Evolutionary conservation across 106 monocot genomes (phyloP), one percentile per base, ranked within the genome.

Genomic region (Posidonia australis): DNA sequence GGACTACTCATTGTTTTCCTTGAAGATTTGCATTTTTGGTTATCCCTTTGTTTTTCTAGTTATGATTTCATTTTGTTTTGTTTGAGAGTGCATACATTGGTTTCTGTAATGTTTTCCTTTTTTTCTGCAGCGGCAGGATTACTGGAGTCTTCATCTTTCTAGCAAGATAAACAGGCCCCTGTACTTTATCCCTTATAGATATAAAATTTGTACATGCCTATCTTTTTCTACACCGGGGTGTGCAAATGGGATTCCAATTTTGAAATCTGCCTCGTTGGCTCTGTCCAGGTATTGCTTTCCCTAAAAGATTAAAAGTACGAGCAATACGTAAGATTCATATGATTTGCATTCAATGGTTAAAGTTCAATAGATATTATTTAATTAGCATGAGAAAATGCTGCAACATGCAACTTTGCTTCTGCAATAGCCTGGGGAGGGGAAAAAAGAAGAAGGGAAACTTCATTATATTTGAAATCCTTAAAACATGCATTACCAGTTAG

Each of bases 201-300:
- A 64, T 24, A 64, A 64, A n/a, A 27, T 14, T 46, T 46, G 46
- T 46, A 17, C 63, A 64, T 46, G 63, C 25, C 63, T 23, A 46
- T 45, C 63, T 23, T 64, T 64, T 64, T 14, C 25, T 22, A 17
- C 25, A 46, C 17, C 46, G 1, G 63, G 46, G 19, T 12, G 46
- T 46, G 24, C 46, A 46, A 46, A 46, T 26, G 44, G 23, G 32
- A 11, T 23, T 46, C 13, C 63, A 46, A 29, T 64, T 46, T 13
- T 64, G 46, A 64, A 64, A 25, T 64, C 45, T 13, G 16, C 24
- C 22, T 24, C 46, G 4, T 46, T 64, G 42, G 25, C 63, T 64
- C 46, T 64, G 13, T 64, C 44, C 13, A 45, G 63, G 63, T 64
- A 64, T 24, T 46, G 14, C 14, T 64, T 46, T 45, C 16, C 17